Conservation (phyloP, 169 alveolate species). For the Plasmodium vivax region DNA sequence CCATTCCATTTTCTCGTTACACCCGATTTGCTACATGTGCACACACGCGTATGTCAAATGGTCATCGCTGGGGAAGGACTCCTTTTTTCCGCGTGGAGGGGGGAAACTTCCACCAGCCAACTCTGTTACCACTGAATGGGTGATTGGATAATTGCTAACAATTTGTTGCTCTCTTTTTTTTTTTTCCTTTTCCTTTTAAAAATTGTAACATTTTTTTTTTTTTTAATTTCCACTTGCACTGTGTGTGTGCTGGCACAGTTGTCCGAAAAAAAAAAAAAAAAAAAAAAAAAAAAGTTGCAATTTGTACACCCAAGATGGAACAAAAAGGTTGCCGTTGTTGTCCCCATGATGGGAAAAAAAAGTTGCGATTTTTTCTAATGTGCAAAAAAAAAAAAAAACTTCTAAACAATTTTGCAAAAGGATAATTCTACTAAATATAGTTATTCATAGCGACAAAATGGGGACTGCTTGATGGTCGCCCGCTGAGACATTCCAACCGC, state of each 20-base stretch:
- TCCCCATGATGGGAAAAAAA: background rate
- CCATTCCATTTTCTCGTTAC: background rate
- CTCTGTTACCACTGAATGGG: background rate
- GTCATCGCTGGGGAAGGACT: background rate
- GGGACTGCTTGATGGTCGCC: background rate
- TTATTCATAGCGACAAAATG: background rate
- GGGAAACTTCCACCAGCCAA: background rate
- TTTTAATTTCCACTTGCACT: background rate
- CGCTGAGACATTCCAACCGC: background rate
- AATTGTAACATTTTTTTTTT: background rate
- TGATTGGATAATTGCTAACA: background rate
- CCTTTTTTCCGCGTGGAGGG: background rate
- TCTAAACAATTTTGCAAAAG: background rate
- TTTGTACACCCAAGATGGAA: background rate
- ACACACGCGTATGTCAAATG: background rate
- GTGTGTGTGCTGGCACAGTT: conserved; percentile 18
- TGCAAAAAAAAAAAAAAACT: background rate
- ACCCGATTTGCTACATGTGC: background rate
- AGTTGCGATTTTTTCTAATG: background rate
- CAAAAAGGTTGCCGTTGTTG: background rate
- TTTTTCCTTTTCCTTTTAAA: background rate
- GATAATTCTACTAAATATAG: background rate
- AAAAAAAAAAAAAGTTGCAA: conserved; percentile 12
- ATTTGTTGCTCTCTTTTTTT: background rate
- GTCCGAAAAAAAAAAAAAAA: conserved; percentile 14